Conservation (phyloP, 345 rosid genomes). For the Eutrema yunnanense region DNA sequence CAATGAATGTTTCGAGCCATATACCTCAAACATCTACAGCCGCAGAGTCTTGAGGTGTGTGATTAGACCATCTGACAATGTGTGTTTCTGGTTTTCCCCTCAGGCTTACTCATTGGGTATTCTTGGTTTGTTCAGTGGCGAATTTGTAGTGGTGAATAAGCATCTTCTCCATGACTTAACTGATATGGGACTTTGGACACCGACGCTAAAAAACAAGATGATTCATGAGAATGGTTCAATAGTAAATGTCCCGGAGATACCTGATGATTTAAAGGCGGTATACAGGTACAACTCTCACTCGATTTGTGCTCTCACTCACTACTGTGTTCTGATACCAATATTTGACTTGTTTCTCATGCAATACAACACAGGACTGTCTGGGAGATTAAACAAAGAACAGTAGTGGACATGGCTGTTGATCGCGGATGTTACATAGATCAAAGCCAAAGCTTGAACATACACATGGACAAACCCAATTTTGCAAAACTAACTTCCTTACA, state of each 20-base stretch:
- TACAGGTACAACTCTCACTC: constrained; percentile 44
- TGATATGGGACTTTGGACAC: constrained; percentile 84
- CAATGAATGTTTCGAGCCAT: constrained; percentile 81
- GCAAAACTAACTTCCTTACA: constrained; percentile 75
- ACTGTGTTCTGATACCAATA: neutral
- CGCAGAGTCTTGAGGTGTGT: constrained; percentile 68
- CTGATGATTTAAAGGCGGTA: constrained; percentile 57
- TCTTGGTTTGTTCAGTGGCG: constrained; percentile 50
- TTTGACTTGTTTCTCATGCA: neutral
- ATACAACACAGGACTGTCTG: constrained; percentile 65
- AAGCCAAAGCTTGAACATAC: constrained; percentile 88
- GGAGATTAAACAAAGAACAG: constrained; percentile 85
- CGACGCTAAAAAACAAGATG: constrained; percentile 62
- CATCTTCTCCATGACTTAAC: constrained; percentile 91
- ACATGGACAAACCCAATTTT: constrained; percentile 82
- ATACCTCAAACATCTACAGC: constrained; percentile 75
- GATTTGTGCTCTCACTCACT: neutral
- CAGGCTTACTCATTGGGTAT: neutral
- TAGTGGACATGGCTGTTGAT: constrained; percentile 87
- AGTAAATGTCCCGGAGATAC: constrained; percentile 61
- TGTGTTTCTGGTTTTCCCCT: neutral
- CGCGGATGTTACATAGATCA: constrained; percentile 90
- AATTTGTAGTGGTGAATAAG: constrained; percentile 90
- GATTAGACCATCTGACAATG: neutral
- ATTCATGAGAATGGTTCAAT: constrained; percentile 73